phyloP scores from a whole-genome alignment of 1,139 yeast species.

The Yamadazyma jaroonii region DNA sequence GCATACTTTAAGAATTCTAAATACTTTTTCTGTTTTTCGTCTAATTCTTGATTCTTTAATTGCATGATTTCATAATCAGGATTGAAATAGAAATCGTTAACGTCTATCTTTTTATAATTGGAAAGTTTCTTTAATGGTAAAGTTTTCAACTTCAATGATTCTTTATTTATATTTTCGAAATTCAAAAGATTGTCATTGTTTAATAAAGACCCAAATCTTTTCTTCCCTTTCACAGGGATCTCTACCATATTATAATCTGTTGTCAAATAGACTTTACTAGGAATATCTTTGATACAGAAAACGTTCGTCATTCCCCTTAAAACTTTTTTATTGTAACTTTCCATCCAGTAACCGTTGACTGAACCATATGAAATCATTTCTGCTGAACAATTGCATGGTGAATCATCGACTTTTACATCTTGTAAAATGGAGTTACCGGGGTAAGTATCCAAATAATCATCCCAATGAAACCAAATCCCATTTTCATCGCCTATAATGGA shows the following conservation, averaged over 20 bases:
- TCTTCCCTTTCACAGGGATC: conserved; percentile 29
- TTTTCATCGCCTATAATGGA: conserved; percentile 1
- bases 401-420: conserved; percentile 14
- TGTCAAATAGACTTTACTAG: conserved; percentile 24
- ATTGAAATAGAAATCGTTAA: conserved; percentile 32
- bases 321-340: conserved; percentile 32
- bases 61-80: conserved; percentile 28
- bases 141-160: not conserved
- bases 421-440: conserved; percentile 24
- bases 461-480: conserved; percentile 41
- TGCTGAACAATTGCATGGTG: conserved; percentile 24
- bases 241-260: conserved; percentile 26
- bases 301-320: conserved; percentile 34
- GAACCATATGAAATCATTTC: conserved; percentile 21
- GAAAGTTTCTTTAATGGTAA: conserved; percentile 7
- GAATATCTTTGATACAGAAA: conserved; percentile 33
- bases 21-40: conserved; percentile 21
- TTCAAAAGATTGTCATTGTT: conserved; percentile 10
- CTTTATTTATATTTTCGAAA: conserved; percentile 7
- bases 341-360: conserved; percentile 37
- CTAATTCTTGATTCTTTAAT: conserved; percentile 20
- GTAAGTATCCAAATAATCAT: conserved; percentile 38
- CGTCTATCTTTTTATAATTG: conserved; percentile 17
- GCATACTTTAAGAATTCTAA: conserved; percentile 30
- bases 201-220: conserved; percentile 21